Base-by-base conservation (phyloP, 1,139 yeast genomes). In the Blastobotrys buckinghamii region DNA sequence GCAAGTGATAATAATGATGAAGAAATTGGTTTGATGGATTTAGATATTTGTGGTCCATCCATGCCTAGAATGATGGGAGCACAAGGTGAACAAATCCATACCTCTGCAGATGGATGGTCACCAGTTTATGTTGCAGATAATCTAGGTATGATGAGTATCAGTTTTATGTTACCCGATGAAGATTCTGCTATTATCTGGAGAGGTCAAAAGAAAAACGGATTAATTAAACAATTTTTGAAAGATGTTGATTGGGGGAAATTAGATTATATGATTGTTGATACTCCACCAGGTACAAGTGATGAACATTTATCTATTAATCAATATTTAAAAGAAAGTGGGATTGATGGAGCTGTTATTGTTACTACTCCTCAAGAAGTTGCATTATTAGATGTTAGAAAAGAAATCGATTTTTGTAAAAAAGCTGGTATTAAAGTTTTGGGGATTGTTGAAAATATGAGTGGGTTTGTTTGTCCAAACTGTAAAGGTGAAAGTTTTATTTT, bases 351-450 rank as follows among this genome's bases (percentile, higher is more conserved):
- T 0, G 73, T 94, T 30, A 78, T 94, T 7, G 95, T 94, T 27
- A 92, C 98, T 0, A 94, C 98, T 0, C 98, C 99, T 0, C 99
- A 94, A 66, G 98, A 94, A 65, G 97, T 92, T 17, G 95, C 98
- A 0, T 71, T 94, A 37, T 70, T 92, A 40, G 99, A 94, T 64
- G 99, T 94, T 1, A 73, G 99, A 51, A 94, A 92, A 66, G 98
- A 94, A 64, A 86, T 94, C 33, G 96, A 90, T 64, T 94, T 94
- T 60, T 94, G 98, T 67, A 76, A 79, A 45, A 94, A 92, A 65
- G 97, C 97, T 1, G 83, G 82, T 4, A 89, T 94, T 53, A 82
- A 77, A 50, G 78, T 94, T 2, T 66, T 92, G 48, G 99, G 99
- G 0, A 68, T 94, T 26, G 97, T 94, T 30, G 99, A 94, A 64